Percentiles rank a stretch among this genome's conserved stretches.
Conservation (phyloP, 2,329 filamentous ascomycete genomes). For the Pseudogymnoascus sp. region DNA sequence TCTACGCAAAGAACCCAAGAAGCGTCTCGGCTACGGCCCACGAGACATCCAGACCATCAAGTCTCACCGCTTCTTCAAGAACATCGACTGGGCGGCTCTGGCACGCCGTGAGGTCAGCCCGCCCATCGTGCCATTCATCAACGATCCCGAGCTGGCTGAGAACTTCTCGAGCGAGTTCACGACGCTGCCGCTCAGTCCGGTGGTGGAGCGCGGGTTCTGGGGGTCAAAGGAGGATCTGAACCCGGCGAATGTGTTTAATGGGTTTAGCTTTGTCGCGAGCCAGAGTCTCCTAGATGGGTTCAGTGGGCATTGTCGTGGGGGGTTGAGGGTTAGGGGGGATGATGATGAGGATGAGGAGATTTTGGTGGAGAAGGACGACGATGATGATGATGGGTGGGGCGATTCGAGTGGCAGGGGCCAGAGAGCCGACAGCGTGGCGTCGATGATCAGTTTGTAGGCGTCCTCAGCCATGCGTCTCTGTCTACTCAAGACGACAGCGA, state of each 20-base stretch:
- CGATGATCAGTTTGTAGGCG: background rate
- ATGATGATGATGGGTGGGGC: background rate
- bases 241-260: slow-evolving; percentile 24
- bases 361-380: background rate
- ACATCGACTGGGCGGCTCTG: slow-evolving; percentile 88
- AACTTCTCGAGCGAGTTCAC: slow-evolving; percentile 96
- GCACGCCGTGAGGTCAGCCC: slow-evolving; percentile 74
- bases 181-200: slow-evolving; percentile 68
- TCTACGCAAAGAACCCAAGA: slow-evolving; percentile 82
- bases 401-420: background rate
- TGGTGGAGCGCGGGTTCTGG: slow-evolving; percentile 33
- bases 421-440: background rate
- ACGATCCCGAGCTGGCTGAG: slow-evolving; percentile 89
- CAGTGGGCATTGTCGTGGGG: slow-evolving; percentile 18
- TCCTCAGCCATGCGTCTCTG: background rate
- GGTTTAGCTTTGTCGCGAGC: slow-evolving; percentile 30
- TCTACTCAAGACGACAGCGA: background rate
- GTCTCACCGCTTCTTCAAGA: slow-evolving; percentile 91
- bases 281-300: slow-evolving; percentile 27
- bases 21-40: slow-evolving; percentile 75
- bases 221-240: slow-evolving; percentile 17
- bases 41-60: slow-evolving; percentile 82
- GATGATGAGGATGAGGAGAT: slow-evolving; percentile 5
- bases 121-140: slow-evolving; percentile 87
- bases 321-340: background rate